Evolutionary conservation across 2,329 filamentous ascomycete genomes (phyloP).

Genomic region (Camptophora hylomeconis): DNA sequence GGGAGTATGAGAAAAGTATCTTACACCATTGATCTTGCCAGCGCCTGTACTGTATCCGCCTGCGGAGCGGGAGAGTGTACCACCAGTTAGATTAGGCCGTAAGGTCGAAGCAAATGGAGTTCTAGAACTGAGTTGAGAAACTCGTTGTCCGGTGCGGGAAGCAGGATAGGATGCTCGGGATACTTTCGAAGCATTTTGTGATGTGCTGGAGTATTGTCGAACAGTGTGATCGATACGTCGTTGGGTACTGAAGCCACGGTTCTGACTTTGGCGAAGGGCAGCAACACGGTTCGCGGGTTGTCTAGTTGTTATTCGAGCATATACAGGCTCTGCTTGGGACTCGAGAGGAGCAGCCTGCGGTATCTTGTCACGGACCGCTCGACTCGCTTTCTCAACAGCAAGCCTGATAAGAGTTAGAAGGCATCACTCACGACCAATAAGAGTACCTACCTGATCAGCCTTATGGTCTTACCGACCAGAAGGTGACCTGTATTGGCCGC

Average conservation of each 20-base stretch:
- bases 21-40: slow-evolving; percentile 54
- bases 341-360: slow-evolving; percentile 21
- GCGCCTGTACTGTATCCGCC: slow-evolving; percentile 74
- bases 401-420: slow-evolving; percentile 26
- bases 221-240: slow-evolving; percentile 27
- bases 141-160: slow-evolving; percentile 42
- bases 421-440: slow-evolving; percentile 2
- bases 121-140: slow-evolving; percentile 54
- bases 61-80: slow-evolving; percentile 68
- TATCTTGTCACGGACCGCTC: slow-evolving; percentile 29
- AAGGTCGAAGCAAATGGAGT: slow-evolving; percentile 81
- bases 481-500: slow-evolving; percentile 36
- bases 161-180: slow-evolving; percentile 41
- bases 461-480: slow-evolving; percentile 36
- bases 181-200: slow-evolving; percentile 30
- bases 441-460: slow-evolving; percentile 31
- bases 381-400: slow-evolving; percentile 34
- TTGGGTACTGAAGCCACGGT: slow-evolving; percentile 50
- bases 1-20: slow-evolving; percentile 84
- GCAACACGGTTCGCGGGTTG: slow-evolving; percentile 51
- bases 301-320: slow-evolving; percentile 39
- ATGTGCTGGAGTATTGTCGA: slow-evolving; percentile 38
- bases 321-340: slow-evolving; percentile 39
- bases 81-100: slow-evolving; percentile 82
- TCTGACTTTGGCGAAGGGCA: slow-evolving; percentile 50